A percentile compares a stretch with the other conserved stretches of the same genome.
These are phyloP conservation scores for Trametes sanguinea DNA, from an alignment of 768 basidiomycete species.

Conservation along the genomic window DNA sequence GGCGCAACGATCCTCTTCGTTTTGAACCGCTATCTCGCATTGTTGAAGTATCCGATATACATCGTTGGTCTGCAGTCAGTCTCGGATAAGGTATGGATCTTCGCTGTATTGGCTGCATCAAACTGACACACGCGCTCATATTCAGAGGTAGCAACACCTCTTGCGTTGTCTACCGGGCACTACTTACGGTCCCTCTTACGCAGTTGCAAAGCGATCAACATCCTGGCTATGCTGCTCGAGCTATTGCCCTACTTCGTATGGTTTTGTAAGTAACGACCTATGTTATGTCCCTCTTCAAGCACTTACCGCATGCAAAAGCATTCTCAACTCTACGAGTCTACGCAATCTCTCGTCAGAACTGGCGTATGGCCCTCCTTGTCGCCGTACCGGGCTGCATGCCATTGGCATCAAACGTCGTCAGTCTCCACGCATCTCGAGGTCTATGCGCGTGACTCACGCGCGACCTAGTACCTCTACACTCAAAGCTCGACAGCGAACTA, in stretches of 20 bases:
- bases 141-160: background rate
- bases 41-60: background rate
- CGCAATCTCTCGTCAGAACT: conserved; percentile 2
- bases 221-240: background rate
- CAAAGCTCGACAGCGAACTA: background rate
- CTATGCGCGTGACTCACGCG: background rate
- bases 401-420: conserved; percentile 8
- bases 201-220: background rate
- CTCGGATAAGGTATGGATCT: background rate
- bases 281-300: background rate
- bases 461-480: background rate
- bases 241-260: conserved; percentile 9
- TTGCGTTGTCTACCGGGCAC: background rate
- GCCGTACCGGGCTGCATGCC: background rate
- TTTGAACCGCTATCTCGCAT: conserved; percentile 13
- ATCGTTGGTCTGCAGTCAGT: background rate
- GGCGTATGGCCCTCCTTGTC: background rate
- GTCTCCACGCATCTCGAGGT: background rate
- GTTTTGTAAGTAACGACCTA: background rate
- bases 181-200: background rate
- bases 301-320: background rate
- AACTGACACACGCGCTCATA: no score
- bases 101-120: background rate
- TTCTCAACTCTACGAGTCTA: conserved; percentile 12
- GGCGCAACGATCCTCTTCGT: conserved; percentile 8